phyloP scores from a whole-genome alignment of 495 filamentous ascomycete species.

The Penicillium bovifimosum region DNA sequence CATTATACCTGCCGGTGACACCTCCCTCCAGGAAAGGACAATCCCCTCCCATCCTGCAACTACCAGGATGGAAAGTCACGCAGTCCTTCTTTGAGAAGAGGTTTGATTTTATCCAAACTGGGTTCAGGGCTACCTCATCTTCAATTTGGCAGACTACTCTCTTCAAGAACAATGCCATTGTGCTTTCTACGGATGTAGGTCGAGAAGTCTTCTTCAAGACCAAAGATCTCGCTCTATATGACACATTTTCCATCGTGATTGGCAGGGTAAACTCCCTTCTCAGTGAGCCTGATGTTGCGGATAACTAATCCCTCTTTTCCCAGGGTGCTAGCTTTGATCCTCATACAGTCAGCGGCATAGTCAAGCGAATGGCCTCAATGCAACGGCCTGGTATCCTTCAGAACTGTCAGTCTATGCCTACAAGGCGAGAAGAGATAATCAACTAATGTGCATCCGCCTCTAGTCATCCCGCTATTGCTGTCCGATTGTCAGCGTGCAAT shows the following conservation, averaged over 20 bases:
- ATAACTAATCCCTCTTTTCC: neutral
- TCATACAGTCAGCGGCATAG: neutral
- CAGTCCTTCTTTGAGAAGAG: neutral
- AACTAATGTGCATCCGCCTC: neutral
- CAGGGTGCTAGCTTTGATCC: neutral
- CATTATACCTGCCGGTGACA: neutral
- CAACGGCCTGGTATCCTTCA: neutral
- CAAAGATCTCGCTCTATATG: neutral
- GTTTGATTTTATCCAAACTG: conserved; percentile 1
- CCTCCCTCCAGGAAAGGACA: neutral
- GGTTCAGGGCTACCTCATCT: neutral
- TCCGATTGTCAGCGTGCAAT: conserved; percentile 2
- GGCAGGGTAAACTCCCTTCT: neutral
- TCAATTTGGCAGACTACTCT: neutral
- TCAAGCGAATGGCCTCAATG: neutral
- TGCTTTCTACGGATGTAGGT: conserved; percentile 4
- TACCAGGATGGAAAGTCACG: neutral
- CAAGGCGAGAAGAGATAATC: neutral
- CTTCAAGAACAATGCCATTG: neutral
- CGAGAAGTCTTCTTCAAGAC: conserved; percentile 1
- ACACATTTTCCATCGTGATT: neutral
- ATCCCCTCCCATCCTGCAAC: neutral
- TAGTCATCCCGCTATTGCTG: conserved; percentile 6
- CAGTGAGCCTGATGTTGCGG: neutral
- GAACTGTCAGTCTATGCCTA: neutral